Conservation (phyloP, 371 early-diverging fungal species). For the Rhizopus sp. region DNA sequence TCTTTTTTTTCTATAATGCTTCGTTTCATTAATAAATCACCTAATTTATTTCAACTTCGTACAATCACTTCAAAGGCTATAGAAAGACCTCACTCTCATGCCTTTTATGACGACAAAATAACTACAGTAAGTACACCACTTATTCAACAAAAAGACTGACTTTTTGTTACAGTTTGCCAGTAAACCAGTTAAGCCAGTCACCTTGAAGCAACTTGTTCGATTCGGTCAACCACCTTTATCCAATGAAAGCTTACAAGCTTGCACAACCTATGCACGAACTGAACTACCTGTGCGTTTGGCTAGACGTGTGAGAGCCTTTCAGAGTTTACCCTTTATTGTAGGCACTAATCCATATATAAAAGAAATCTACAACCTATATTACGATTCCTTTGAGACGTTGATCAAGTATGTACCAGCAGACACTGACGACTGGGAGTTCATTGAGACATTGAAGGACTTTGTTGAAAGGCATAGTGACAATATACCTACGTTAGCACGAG, state of each 20-base stretch:
- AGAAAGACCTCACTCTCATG: constrained; percentile 34
- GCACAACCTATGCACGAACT: constrained; percentile 68
- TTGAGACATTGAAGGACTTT: constrained; percentile 66
- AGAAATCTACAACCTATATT: constrained; percentile 78
- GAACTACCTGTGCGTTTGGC: constrained; percentile 87
- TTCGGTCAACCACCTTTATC: constrained; percentile 67
- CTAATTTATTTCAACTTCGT: constrained; percentile 1
- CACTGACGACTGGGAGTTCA: constrained; percentile 59
- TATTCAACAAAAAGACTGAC: neutral
- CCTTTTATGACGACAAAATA: constrained; percentile 52
- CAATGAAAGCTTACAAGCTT: constrained; percentile 41
- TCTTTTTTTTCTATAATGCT: constrained; percentile 10
- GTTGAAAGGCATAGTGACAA: constrained; percentile 80
- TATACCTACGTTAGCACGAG: constrained; percentile 83
- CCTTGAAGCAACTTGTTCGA: constrained; percentile 74
- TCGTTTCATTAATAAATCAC: constrained; percentile 7
- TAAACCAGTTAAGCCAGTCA: constrained; percentile 74
- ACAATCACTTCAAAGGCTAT: constrained; percentile 25
- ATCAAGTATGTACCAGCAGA: constrained; percentile 52
- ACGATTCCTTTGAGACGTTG: constrained; percentile 77
- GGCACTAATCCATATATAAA: constrained; percentile 89
- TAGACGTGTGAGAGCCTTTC: constrained; percentile 77
- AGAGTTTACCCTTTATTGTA: constrained; percentile 88
- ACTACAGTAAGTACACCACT: constrained; percentile 29
- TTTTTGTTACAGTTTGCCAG: constrained; percentile 48